A percentile compares a stretch with the other conserved stretches of the same genome.
These are phyloP conservation scores for Hypoxylon sp. DNA, from an alignment of 2,329 filamentous ascomycete species.

Conservation along the genomic window DNA sequence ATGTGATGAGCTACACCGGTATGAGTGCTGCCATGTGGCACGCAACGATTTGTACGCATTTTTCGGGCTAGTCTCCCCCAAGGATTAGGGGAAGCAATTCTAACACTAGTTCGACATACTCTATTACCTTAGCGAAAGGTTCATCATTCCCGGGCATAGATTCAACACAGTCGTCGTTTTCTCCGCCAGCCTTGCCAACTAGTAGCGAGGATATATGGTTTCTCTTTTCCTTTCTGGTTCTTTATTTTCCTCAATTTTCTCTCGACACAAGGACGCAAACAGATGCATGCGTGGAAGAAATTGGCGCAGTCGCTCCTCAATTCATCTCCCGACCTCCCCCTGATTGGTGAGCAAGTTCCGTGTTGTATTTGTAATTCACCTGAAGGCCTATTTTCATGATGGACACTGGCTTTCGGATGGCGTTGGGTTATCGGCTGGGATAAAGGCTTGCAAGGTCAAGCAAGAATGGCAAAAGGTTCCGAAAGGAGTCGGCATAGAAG, in stretches of 20 bases:
- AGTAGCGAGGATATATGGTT: conserved; percentile 19
- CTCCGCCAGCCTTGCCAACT: conserved; percentile 22
- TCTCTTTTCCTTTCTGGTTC: conserved; percentile 10
- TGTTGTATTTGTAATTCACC: conserved; percentile 10
- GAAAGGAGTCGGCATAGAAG: conserved; percentile 5
- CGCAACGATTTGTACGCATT: conserved; percentile 10
- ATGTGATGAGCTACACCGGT: conserved; percentile 45
- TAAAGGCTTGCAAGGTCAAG: conserved; percentile 39
- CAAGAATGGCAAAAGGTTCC: conserved; percentile 14
- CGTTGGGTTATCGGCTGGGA: conserved; percentile 12
- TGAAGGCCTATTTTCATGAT: conserved; percentile 4
- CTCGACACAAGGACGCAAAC: conserved; percentile 8
- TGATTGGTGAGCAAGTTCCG: conserved; percentile 14
- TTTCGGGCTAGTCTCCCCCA: conserved; percentile 39
- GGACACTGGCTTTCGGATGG: conserved; percentile 18
- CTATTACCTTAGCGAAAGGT: neutral
- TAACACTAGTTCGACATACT: conserved; percentile 23
- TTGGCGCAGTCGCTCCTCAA: neutral
- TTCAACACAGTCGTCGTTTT: conserved; percentile 9
- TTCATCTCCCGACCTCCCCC: neutral
- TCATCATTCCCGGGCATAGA: conserved; percentile 4
- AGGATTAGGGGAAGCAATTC: conserved; percentile 20
- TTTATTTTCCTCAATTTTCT: conserved; percentile 14
- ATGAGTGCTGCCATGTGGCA: conserved; percentile 28
- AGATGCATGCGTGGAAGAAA: neutral